Conservation (phyloP, 495 filamentous ascomycete genomes). For the Elaphomyces granulatus region DNA sequence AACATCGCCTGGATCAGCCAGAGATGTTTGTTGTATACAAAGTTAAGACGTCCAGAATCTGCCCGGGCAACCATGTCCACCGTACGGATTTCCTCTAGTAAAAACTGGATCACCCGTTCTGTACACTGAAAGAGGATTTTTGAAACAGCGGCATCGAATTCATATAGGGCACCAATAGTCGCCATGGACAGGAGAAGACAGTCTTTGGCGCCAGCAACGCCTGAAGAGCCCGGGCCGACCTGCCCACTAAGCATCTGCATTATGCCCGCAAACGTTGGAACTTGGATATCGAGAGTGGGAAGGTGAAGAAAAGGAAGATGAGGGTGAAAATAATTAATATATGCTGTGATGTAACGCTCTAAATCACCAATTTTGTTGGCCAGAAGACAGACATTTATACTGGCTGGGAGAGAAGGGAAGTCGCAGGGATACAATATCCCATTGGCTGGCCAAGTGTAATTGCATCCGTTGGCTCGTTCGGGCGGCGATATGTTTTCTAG, state of each 20-base stretch:
- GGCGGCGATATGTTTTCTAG: constrained; percentile 68
- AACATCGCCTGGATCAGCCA: constrained; percentile 99
- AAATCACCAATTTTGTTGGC: constrained; percentile 83
- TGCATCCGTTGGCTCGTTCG: constrained; percentile 55
- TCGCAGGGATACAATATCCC: constrained; percentile 29
- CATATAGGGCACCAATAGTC: constrained; percentile 90
- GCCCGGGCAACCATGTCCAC: constrained; percentile 67
- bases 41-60: constrained; percentile 45
- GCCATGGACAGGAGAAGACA: constrained; percentile 92
- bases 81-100: constrained; percentile 85
- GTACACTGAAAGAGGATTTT: constrained; percentile 84
- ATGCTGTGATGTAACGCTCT: constrained; percentile 81
- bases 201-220: constrained; percentile 66
- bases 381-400: constrained; percentile 19
- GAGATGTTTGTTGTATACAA: constrained; percentile 67
- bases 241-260: constrained; percentile 39
- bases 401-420: constrained; percentile 29
- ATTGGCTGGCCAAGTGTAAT: constrained; percentile 61
- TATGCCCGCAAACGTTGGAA: constrained; percentile 49
- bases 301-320: constrained; percentile 90
- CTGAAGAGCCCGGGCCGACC: constrained; percentile 42
- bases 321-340: constrained; percentile 89
- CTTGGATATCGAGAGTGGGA: constrained; percentile 83
- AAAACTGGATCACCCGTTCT: constrained; percentile 88
- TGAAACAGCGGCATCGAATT: constrained; percentile 63